Conservation (phyloP, 1,284 basidiomycete species). For the Sparassis latifolia region DNA sequence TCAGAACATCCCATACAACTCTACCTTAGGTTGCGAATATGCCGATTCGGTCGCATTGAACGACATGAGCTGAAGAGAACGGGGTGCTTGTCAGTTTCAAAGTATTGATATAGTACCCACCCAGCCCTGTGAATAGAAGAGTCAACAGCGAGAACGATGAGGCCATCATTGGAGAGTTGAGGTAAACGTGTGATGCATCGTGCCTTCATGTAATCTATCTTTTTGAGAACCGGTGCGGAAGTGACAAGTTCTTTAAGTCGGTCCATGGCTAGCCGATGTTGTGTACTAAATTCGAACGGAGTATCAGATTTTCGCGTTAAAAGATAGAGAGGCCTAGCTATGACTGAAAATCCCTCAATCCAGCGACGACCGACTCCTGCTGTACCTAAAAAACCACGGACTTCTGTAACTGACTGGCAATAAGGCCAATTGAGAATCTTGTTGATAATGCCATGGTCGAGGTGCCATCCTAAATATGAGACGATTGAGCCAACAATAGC, state of each 20-base stretch:
- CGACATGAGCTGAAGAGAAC: neutral
- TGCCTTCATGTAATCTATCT: neutral
- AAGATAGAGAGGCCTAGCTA: neutral
- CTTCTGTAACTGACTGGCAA: neutral
- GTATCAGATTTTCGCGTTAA: neutral
- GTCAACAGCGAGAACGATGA: neutral
- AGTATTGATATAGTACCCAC: neutral
- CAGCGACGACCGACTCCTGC: neutral
- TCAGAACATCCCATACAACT: neutral
- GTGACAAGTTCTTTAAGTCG: neutral
- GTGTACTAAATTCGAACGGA: neutral
- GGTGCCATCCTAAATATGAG: neutral
- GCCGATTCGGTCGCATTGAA: neutral
- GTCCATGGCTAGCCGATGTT: neutral
- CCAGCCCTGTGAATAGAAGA: neutral
- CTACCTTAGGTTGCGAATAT: neutral
- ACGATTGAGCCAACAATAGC: neutral
- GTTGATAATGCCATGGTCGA: neutral
- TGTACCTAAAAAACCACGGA: neutral
- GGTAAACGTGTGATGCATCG: neutral
- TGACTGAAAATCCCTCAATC: neutral
- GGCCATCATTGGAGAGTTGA: neutral
- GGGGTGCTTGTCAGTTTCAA: neutral
- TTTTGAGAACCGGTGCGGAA: neutral
- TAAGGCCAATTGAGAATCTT: neutral